A percentile compares a stretch with the other conserved stretches of the same genome.
Conservation (phyloP, 73 alveolate species). For the Stentor coeruleus region DNA sequence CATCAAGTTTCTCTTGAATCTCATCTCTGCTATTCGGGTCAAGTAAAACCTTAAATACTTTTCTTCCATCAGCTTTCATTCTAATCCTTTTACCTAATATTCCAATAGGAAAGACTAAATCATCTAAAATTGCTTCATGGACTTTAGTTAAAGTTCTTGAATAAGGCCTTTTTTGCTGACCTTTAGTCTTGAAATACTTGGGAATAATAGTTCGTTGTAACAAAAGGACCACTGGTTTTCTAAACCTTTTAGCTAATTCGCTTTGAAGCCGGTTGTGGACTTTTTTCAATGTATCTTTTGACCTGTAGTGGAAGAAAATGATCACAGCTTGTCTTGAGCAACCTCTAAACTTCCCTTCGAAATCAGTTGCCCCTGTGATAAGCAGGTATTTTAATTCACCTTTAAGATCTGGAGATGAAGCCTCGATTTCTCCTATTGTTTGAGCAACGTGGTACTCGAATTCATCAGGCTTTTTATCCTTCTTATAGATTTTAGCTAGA, state of each 20-base stretch:
- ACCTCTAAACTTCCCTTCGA: conserved; percentile 35
- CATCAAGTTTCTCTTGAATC: conserved; percentile 78
- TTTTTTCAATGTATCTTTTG: conserved; percentile 41
- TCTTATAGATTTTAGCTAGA: background rate
- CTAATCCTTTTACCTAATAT: conserved; percentile 63
- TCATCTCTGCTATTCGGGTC: conserved; percentile 64
- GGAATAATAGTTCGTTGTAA: conserved; percentile 44
- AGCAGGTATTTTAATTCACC: conserved; percentile 40
- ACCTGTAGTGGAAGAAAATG: conserved; percentile 48
- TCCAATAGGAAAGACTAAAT: conserved; percentile 59
- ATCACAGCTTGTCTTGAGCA: conserved; percentile 36
- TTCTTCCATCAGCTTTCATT: conserved; percentile 24
- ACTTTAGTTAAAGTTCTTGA: conserved; percentile 81
- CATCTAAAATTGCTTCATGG: conserved; percentile 81
- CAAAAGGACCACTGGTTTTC: conserved; percentile 47
- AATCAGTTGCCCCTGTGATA: conserved; percentile 50
- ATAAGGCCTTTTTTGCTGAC: too few relatives aligned
- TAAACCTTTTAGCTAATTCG: conserved; percentile 52
- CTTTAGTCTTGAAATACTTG: conserved; percentile 39
- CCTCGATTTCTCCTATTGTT: conserved; percentile 8
- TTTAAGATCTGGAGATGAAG: conserved; percentile 48
- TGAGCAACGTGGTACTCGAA: conserved; percentile 26
- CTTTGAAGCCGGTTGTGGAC: conserved; percentile 46
- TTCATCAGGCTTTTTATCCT: background rate
- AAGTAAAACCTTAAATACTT: background rate